Percentiles rank a stretch among this genome's conserved stretches.
phyloP scores from a whole-genome alignment of 2,329 filamentous ascomycete genomes.

The Paradendryphiella salina region DNA sequence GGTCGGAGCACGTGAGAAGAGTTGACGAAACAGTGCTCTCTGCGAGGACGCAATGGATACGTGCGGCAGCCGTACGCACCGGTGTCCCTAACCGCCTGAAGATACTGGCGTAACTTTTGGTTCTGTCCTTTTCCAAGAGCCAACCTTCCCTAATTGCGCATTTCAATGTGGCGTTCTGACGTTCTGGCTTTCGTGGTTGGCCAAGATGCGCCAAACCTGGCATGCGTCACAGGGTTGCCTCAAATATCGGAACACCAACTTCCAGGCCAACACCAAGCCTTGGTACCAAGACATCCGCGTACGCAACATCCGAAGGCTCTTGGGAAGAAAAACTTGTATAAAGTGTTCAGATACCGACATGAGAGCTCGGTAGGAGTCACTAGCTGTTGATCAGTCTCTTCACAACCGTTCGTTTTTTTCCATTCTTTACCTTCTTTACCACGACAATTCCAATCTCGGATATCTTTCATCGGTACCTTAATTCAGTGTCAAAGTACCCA shows the following conservation, averaged over 20 bases:
- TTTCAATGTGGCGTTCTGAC: not conserved
- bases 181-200: not conserved
- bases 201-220: slow-evolving; percentile 22
- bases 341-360: not conserved
- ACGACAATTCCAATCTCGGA: not conserved
- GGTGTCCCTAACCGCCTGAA: too few species aligned
- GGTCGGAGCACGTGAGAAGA: too few species aligned
- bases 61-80: too few species aligned
- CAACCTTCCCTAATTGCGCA: too few species aligned
- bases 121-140: too few species aligned
- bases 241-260: slow-evolving; percentile 18
- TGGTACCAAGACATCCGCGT: slow-evolving; percentile 19
- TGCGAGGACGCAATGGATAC: too few species aligned
- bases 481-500: slow-evolving; percentile 3
- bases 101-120: too few species aligned
- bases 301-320: not conserved
- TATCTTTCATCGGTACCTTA: not conserved
- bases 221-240: slow-evolving; percentile 23
- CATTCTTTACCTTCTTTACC: slow-evolving; percentile 9
- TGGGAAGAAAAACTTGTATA: slow-evolving; percentile 5
- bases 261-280: slow-evolving; percentile 26
- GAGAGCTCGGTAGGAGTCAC: slow-evolving; percentile 15
- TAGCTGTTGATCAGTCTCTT: slow-evolving; percentile 34
- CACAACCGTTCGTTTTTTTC: slow-evolving; percentile 21
- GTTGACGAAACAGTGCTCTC: too few species aligned